A percentile compares a stretch with the other conserved stretches of the same genome.
These are phyloP conservation scores for Candida palmyrensis DNA, from an alignment of 805 yeast genomes.

Conservation along the genomic window DNA sequence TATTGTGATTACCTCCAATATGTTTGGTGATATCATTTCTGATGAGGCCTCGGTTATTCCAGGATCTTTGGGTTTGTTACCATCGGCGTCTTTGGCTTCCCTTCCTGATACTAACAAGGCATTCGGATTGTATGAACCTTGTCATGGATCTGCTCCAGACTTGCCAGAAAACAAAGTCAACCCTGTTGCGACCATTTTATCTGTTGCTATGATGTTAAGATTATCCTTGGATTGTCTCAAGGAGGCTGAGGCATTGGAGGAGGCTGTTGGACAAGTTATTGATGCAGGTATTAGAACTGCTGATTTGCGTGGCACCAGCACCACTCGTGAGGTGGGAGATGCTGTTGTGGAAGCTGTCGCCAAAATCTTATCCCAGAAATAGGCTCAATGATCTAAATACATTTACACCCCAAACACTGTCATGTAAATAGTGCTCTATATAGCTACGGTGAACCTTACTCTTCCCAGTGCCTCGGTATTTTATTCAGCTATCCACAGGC, in stretches of 20 bases:
- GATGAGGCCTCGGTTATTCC: conserved; percentile 99
- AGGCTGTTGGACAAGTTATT: conserved; percentile 78
- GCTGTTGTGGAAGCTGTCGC: conserved; percentile 77
- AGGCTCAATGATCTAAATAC: not conserved
- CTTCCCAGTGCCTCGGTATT: no score
- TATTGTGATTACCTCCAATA: conserved; percentile 85
- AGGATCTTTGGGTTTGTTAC: conserved; percentile 92
- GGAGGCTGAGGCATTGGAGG: conserved; percentile 85
- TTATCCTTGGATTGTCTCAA: conserved; percentile 76
- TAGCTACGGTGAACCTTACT: no score
- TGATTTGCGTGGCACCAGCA: conserved; percentile 79
- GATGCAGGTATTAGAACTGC: conserved; percentile 87
- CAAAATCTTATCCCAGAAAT: conserved; percentile 24
- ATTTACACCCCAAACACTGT: not conserved
- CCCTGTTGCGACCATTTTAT: conserved; percentile 91
- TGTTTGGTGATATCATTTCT: conserved; percentile 97
- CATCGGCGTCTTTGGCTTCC: conserved; percentile 96
- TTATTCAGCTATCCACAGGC: no score
- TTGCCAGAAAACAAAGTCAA: conserved; percentile 82
- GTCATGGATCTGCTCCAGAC: conserved; percentile 99
- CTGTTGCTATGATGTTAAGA: conserved; percentile 96
- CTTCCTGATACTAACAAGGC: conserved; percentile 92
- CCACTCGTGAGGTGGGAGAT: conserved; percentile 91
- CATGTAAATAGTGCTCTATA: not conserved
- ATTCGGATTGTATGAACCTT: conserved; percentile 95